phyloP scores from a whole-genome alignment of 2,329 filamentous ascomycete species.

The Colletotrichum euphorbiae region DNA sequence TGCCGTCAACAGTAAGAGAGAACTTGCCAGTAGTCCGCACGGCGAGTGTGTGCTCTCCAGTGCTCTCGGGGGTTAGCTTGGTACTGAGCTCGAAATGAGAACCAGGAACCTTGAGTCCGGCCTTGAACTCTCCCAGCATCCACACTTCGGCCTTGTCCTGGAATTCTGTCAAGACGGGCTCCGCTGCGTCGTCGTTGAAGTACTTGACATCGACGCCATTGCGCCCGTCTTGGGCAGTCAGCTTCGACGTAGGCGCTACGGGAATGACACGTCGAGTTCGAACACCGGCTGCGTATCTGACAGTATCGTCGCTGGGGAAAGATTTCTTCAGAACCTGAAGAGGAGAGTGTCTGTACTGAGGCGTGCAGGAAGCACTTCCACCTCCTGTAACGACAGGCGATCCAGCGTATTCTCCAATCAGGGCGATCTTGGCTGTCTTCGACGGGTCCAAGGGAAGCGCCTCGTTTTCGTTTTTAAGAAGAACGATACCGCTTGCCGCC shows the following conservation, averaged over 20 bases:
- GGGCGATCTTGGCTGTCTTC: slow-evolving; percentile 3
- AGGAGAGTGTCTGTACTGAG: slow-evolving; percentile 36
- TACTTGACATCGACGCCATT: slow-evolving; percentile 37
- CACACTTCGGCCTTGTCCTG: slow-evolving; percentile 40
- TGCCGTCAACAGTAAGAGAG: slow-evolving; percentile 35
- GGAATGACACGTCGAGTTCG: slow-evolving; percentile 38
- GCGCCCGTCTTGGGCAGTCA: slow-evolving; percentile 31
- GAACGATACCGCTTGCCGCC: slow-evolving; percentile 39
- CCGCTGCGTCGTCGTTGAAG: slow-evolving; percentile 35
- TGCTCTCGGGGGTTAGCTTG: slow-evolving; percentile 31
- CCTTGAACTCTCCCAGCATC: slow-evolving; percentile 42
- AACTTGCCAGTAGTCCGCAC: slow-evolving; percentile 38
- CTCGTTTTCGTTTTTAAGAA: slow-evolving; percentile 39
- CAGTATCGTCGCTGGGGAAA: neutral
- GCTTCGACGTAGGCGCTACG: slow-evolving; percentile 16
- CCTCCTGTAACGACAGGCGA: slow-evolving; percentile 28
- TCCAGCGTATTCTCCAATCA: slow-evolving; percentile 33
- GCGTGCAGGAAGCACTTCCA: slow-evolving; percentile 34
- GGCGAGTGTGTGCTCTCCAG: slow-evolving; percentile 38
- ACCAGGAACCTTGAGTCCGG: slow-evolving; percentile 34
- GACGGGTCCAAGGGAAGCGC: slow-evolving; percentile 12
- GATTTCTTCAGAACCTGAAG: slow-evolving; percentile 25
- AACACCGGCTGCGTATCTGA: slow-evolving; percentile 25
- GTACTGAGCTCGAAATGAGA: slow-evolving; percentile 39
- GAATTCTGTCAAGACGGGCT: slow-evolving; percentile 34